These are phyloP conservation scores for Gryganskiella cystojenkinii DNA, from an alignment of 192 early-diverging fungal genomes.

Conservation along the genomic window DNA sequence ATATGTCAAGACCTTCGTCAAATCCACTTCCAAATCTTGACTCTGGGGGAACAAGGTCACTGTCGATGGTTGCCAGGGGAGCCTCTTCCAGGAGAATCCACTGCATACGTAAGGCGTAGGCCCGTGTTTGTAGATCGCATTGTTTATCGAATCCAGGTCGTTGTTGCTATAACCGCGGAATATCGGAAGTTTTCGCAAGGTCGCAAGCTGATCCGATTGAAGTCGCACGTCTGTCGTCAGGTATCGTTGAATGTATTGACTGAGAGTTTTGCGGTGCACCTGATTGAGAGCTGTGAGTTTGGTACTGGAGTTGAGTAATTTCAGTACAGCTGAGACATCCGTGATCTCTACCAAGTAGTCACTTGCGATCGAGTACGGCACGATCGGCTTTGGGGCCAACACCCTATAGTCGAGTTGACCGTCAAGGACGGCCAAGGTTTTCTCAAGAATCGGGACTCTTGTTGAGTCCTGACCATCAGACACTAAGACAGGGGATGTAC, in stretches of 20 bases:
- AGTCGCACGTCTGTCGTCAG: not conserved
- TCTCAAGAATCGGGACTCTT: not conserved
- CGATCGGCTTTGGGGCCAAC: not conserved
- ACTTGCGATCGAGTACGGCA: not conserved
- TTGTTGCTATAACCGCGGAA: no score
- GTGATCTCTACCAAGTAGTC: conserved; percentile 9
- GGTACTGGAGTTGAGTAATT: not conserved
- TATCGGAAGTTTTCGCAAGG: not conserved
- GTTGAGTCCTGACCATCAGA: not conserved
- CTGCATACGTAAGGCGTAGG: no score
- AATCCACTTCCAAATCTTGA: no score
- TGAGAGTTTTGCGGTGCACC: not conserved
- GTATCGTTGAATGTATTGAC: conserved; percentile 7
- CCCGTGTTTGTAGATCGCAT: no score
- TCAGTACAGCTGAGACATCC: not conserved
- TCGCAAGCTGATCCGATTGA: not conserved
- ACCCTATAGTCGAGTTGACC: conserved; percentile 4
- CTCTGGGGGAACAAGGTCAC: no score
- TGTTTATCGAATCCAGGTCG: no score
- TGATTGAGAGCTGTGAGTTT: not conserved
- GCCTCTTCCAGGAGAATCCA: no score
- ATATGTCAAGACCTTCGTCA: no score
- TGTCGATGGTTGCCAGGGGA: no score
- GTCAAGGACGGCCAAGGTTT: not conserved
- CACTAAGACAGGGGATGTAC: not conserved